Evolutionary conservation across 306 rosid genomes (phyloP).

Genomic region (Acacia crassicarpa): DNA sequence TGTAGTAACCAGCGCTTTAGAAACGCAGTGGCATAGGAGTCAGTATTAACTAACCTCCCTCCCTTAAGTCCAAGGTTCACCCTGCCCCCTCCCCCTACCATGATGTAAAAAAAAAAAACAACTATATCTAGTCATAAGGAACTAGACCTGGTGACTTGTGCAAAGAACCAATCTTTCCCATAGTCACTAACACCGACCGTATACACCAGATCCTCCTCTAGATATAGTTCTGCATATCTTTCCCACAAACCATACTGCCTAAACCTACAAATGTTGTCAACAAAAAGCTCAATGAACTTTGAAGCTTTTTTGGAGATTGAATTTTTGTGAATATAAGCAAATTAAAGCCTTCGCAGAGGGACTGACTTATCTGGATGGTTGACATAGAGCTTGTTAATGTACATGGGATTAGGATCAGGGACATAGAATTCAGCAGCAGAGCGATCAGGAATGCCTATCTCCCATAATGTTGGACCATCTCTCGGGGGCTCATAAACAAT

Average conservation of each 20-base stretch:
- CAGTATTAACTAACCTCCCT: too few relatives aligned
- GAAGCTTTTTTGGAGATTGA: neutral
- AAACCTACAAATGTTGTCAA: slow-evolving; percentile 44
- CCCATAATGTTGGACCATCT: slow-evolving; percentile 84
- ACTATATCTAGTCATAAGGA: neutral
- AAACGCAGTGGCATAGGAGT: too few relatives aligned
- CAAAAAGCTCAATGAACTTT: neutral
- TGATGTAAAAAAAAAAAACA: neutral
- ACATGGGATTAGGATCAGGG: slow-evolving; percentile 76
- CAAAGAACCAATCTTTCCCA: slow-evolving; percentile 78
- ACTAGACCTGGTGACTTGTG: slow-evolving; percentile 77
- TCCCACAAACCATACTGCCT: slow-evolving; percentile 93
- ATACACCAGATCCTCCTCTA: slow-evolving; percentile 59
- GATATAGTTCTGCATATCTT: slow-evolving; percentile 76
- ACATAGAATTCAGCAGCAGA: slow-evolving; percentile 74
- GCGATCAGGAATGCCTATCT: slow-evolving; percentile 87
- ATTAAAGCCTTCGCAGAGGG: neutral
- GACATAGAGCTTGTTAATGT: slow-evolving; percentile 62
- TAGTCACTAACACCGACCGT: slow-evolving; percentile 63
- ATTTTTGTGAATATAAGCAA: too few relatives aligned
- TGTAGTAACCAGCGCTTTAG: too few relatives aligned
- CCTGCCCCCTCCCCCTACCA: too few relatives aligned
- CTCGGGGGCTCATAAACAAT: slow-evolving; percentile 68
- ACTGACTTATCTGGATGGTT: slow-evolving; percentile 77
- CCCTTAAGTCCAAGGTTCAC: too few relatives aligned